These are phyloP conservation scores for Populus ilicifolia DNA, from an alignment of 345 rosid genomes.

Conservation along the genomic window DNA sequence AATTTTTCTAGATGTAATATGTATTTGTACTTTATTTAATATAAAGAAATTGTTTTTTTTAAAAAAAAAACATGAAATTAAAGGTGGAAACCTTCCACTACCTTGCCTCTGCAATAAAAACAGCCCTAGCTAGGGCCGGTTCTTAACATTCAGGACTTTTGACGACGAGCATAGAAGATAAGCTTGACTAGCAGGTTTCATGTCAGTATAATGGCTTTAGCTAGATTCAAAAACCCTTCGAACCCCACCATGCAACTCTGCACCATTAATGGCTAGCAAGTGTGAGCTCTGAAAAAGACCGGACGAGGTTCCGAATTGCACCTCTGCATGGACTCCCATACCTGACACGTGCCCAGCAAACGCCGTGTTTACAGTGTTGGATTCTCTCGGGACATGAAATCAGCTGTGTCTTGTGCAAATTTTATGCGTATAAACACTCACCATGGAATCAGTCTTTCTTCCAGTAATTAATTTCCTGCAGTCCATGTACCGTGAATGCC, in stretches of 20 bases:
- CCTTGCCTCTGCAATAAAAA: no score
- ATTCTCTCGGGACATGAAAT: background rate
- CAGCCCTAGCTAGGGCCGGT: no score
- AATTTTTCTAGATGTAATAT: no score
- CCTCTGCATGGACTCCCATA: background rate
- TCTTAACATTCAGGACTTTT: no score
- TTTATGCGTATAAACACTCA: background rate
- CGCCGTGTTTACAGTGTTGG: conserved; percentile 1
- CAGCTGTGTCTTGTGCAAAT: background rate
- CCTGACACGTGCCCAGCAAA: conserved; percentile 12
- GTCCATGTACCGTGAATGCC: no score
- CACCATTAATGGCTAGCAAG: background rate
- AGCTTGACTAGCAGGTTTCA: background rate
- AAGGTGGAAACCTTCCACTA: no score
- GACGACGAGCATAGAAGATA: background rate
- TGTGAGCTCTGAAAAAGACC: background rate
- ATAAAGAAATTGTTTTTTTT: no score
- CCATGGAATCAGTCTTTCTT: background rate
- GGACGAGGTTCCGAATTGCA: background rate
- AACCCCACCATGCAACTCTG: background rate
- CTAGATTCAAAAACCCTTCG: background rate
- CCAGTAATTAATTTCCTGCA: background rate
- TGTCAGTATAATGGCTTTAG: background rate
- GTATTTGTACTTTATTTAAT: no score
- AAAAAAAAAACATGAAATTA: no score